Evolutionary conservation across 139 green algal species (phyloP).

Genomic region (Chlorella ohadii): DNA sequence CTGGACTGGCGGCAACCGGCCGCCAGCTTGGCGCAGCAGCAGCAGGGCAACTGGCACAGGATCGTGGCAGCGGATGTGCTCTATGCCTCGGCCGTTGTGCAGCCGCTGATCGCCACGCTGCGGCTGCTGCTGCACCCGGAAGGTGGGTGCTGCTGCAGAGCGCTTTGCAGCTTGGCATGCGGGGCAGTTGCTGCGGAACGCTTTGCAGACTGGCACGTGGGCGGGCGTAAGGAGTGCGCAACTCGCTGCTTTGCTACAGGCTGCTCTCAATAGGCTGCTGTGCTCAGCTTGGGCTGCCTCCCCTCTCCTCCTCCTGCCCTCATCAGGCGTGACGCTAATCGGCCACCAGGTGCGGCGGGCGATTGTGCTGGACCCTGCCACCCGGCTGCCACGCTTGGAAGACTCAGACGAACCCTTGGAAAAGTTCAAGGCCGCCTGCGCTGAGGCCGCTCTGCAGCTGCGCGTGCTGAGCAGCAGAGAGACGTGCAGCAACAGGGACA

Average conservation of each 20-base stretch:
- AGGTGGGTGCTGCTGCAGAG: not conserved
- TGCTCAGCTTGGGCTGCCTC: not conserved
- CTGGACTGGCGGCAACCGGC: not conserved
- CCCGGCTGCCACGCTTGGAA: slow-evolving; percentile 29
- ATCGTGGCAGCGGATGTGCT: slow-evolving; percentile 31
- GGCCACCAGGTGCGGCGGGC: slow-evolving; percentile 23
- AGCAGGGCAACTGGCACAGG: slow-evolving; percentile 7
- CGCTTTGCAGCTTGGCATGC: no score
- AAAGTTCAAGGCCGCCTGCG: not conserved
- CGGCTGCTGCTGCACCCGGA: not conserved
- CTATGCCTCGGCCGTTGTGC: slow-evolving; percentile 8
- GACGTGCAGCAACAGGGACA: slow-evolving; percentile 24
- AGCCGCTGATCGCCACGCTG: slow-evolving; percentile 1
- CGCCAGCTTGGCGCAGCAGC: not conserved
- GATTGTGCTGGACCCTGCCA: slow-evolving; percentile 13
- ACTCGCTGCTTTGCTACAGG: no score
- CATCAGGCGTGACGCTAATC: slow-evolving; percentile 27
- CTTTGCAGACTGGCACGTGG: not conserved
- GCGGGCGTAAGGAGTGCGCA: no score
- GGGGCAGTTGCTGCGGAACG: not conserved
- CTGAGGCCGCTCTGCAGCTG: not conserved
- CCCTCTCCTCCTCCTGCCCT: not conserved
- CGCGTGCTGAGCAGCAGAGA: slow-evolving; percentile 20
- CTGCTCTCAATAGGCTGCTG: no score
- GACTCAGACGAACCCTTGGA: slow-evolving; percentile 8